These are phyloP conservation scores for Lactarius pseudohatsudake DNA, from an alignment of 768 basidiomycete species.

Conservation along the genomic window DNA sequence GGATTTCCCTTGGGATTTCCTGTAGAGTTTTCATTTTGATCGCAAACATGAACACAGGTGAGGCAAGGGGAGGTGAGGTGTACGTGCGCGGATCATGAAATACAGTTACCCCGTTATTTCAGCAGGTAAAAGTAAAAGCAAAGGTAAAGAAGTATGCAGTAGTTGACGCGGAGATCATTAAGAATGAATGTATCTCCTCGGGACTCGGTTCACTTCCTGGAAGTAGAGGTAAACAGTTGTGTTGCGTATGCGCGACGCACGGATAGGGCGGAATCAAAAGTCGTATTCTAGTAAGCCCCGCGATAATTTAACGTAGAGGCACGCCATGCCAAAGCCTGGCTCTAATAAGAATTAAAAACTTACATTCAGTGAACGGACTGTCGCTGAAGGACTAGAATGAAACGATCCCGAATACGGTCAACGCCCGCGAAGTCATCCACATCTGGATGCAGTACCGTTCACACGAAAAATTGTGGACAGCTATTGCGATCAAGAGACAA, in stretches of 20 bases:
- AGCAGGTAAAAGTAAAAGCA: neutral
- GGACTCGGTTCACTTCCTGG: neutral
- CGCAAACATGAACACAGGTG: neutral
- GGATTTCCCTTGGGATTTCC: neutral
- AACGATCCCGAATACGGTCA: neutral
- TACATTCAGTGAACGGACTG: no score
- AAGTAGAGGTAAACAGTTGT: neutral
- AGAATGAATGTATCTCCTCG: neutral
- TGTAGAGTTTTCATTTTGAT: neutral
- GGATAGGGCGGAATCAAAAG: neutral
- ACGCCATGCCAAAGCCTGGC: neutral
- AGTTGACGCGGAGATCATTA: neutral
- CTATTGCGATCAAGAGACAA: neutral
- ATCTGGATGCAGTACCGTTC: neutral
- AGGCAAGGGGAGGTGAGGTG: neutral
- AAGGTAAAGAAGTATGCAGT: neutral
- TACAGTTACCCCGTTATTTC: neutral
- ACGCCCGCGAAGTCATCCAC: neutral
- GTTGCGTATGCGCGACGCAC: neutral
- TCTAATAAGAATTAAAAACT: neutral
- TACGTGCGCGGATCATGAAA: neutral
- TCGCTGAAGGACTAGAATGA: neutral
- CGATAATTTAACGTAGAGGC: neutral
- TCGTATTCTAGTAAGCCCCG: neutral
- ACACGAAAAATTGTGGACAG: neutral